Evolutionary conservation across 225 moss, liverwort and hornwort species (phyloP), one percentile per base, ranked within the genome.

Genomic region (Bryum argenteum): DNA sequence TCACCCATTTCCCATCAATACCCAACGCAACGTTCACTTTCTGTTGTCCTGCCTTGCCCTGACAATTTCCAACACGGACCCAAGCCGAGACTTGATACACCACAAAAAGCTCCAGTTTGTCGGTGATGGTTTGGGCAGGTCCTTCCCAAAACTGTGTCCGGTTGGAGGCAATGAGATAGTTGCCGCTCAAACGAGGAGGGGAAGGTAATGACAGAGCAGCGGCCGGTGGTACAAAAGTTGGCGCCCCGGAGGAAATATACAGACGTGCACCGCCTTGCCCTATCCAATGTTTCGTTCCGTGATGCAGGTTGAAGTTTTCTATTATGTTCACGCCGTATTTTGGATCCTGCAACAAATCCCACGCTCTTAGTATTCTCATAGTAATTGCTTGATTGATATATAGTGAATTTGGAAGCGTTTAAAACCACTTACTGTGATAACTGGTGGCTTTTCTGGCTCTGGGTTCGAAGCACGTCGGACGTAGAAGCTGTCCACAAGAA

Each of bases 51-150:
- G 66, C 58, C 73, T 84, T 79, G 40, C 73, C 71, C 23, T 60
- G 51, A 43, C 79, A 78, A 23, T 55, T 68, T 40, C 84, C 75
- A 44, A 81, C 61, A 45, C 92, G 82, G 15, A 92, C 95, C 95
- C 92, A 92, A 61, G 89, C 92, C 43, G 86, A 82, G 63, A 95
- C 86, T 79, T 95, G 92, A 69, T 95, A 95, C 10, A 86, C 77
- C 52, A 89, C 88, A 43, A 88, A 84, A 14, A 83, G 84, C 77
- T 91, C 83, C 72, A 92, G 63, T 64, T 73, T 91, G 51, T 88
- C 73, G 59, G 92, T 95, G 72, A 95, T 78, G 17, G 84, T 82
- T 75, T 95, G 95, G 12, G 86, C 81, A 69, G 95, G 95, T 57
- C 95, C 95, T 83, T 95, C 92, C 90, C 90, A 95, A 17, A 66